phyloP scores from a whole-genome alignment of 2,329 filamentous ascomycete species.

The Rhinocladiella similis region DNA sequence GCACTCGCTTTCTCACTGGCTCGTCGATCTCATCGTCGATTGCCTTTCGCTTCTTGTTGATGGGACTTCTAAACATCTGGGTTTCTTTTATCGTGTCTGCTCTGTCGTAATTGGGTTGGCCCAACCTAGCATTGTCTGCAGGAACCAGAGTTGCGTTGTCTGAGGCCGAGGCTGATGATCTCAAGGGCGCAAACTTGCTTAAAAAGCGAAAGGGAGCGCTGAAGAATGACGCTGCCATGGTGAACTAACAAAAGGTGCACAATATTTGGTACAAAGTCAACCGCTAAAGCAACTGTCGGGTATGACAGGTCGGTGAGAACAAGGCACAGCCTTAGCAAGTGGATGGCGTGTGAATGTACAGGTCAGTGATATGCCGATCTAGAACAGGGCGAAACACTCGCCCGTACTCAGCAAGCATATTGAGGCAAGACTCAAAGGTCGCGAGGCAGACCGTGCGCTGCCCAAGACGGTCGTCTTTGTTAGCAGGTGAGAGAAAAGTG shows the following conservation, averaged over 20 bases:
- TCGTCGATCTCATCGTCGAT: conserved; percentile 10
- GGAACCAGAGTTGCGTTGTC: neutral
- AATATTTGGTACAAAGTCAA: neutral
- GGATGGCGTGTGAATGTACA: neutral
- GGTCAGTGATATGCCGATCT: conserved; percentile 1
- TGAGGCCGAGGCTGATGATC: neutral
- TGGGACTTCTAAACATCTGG: neutral
- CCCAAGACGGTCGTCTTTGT: conserved; percentile 1
- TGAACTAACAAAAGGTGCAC: neutral
- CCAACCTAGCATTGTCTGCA: neutral
- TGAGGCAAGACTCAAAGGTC: neutral
- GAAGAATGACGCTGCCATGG: conserved; percentile 5
- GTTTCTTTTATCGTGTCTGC: neutral
- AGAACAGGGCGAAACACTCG: conserved; percentile 3
- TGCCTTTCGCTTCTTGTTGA: conserved; percentile 18
- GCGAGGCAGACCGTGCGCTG: neutral
- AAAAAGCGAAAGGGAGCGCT: conserved; percentile 2
- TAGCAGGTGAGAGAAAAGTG: neutral
- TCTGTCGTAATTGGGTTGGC: neutral
- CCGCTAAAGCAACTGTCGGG: neutral
- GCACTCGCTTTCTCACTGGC: conserved; percentile 10
- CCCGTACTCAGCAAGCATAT: conserved; percentile 8
- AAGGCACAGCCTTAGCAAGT: neutral
- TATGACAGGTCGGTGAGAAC: neutral
- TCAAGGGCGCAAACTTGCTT: neutral